Percentiles rank a stretch among this genome's conserved stretches.
These are phyloP conservation scores for Xenosphaeropsis pyriputrescens DNA, from an alignment of 2,329 filamentous ascomycete genomes.

Conservation along the genomic window DNA sequence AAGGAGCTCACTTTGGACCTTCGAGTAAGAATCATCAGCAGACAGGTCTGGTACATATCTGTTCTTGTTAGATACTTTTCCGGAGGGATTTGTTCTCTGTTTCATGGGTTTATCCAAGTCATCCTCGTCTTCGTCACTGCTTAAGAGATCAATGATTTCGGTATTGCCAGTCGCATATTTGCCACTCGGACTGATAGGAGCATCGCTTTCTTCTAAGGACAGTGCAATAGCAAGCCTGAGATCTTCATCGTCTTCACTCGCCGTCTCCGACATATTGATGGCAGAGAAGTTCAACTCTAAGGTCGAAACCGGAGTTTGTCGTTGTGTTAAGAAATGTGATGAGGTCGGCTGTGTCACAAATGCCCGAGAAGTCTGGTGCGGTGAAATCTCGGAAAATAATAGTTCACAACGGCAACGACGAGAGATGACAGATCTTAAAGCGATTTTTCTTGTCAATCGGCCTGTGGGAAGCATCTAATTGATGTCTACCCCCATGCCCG, in stretches of 20 bases:
- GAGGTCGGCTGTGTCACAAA: too few relatives aligned
- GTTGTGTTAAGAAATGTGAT: too few relatives aligned
- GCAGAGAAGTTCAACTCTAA: too few relatives aligned
- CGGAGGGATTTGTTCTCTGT: conserved; percentile 1
- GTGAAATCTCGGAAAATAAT: too few relatives aligned
- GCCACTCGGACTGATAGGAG: background rate
- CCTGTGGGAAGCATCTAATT: too few relatives aligned
- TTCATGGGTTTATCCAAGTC: conserved; percentile 14
- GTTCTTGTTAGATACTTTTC: background rate
- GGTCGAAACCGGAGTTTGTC: too few relatives aligned
- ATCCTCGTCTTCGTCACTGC: conserved; percentile 18
- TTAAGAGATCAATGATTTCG: conserved; percentile 14
- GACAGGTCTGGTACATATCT: background rate
- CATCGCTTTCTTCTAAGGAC: conserved; percentile 27
- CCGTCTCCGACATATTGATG: conserved; percentile 13
- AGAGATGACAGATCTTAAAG: too few relatives aligned
- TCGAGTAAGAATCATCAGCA: conserved; percentile 3
- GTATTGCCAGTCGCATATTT: conserved; percentile 4
- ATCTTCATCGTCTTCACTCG: conserved; percentile 35
- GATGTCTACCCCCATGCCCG: too few relatives aligned
- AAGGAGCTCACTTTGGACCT: background rate
- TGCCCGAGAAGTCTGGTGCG: too few relatives aligned
- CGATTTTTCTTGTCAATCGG: too few relatives aligned
- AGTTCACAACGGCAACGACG: too few relatives aligned
- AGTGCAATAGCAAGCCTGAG: conserved; percentile 45